These are phyloP conservation scores for Astragalus membranaceus DNA, from an alignment of 306 rosid genomes.

Conservation along the genomic window DNA sequence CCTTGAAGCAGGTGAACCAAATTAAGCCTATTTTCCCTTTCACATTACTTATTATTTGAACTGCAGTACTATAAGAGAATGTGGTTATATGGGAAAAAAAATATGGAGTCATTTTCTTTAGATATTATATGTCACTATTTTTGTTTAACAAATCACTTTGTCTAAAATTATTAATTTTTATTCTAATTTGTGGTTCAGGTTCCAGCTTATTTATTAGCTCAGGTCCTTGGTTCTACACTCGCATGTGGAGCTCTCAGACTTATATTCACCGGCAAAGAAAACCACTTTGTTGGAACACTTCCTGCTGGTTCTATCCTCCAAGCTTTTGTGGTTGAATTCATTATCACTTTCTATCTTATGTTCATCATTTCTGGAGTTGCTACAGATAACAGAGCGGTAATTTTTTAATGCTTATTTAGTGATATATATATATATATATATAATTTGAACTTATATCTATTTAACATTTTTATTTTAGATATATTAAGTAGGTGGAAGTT, in stretches of 20 bases:
- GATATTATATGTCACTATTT: too few species aligned
- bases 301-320: conserved; percentile 47
- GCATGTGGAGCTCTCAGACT: conserved; percentile 64
- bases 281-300: conserved; percentile 48
- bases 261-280: conserved; percentile 33
- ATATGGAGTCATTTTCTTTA: too few species aligned
- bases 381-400: conserved; percentile 73
- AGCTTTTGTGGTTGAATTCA: conserved; percentile 59
- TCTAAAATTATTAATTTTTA: neutral
- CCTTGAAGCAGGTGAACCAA: conserved; percentile 45
- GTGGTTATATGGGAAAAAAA: too few species aligned
- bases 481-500: too few species aligned
- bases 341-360: conserved; percentile 78
- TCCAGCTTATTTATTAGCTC: conserved; percentile 48
- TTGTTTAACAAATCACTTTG: too few species aligned
- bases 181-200: conserved; percentile 32
- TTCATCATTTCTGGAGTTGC: conserved; percentile 72
- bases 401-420: too few species aligned
- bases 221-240: conserved; percentile 61
- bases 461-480: too few species aligned
- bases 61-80: too few species aligned
- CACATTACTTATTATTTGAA: too few species aligned
- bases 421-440: too few species aligned
- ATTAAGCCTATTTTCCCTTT: neutral
- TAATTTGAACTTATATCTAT: too few species aligned